Evolutionary conservation across 306 rosid genomes (phyloP), one percentile per base, ranked within the genome.

Genomic region (Calophaca sinica): DNA sequence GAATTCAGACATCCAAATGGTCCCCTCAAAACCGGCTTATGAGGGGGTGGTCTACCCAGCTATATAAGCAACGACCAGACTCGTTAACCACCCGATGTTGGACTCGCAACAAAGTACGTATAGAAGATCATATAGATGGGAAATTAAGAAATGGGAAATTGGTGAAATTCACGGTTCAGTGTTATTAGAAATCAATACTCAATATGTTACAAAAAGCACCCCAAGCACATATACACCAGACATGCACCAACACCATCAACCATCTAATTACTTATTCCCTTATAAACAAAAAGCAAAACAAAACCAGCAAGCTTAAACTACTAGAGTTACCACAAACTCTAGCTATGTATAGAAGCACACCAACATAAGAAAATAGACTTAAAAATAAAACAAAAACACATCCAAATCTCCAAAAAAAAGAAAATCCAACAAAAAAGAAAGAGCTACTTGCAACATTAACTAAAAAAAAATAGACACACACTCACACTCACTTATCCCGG

Each of bases 401-500:
- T 6, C 51, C 9, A 50, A 71, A 9, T 1, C 26, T 6, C 10
- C 9, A 4, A 55, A 14, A 44, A 66, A 50, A n/a, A 4, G 12
- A 53, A 62, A 9, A 3, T 33, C 50, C 4, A 2, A n/a, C 9
- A 12, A 46, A 5, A 32, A 48, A 45, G 12, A 8, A 35, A 45
- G 51, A 62, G 57, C 68, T 54, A 49, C n/a, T 39, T 61, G 29
- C 7, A 38, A 44, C 46, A n/a, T 73, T 0, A 57, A 71, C 32
- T n/a, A n/a, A n/a, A n/a, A 67, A 72, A 42, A 39, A 39, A 62
- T 62, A 51, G 44, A 55, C 51, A 68, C 57, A 51, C 57, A 46
- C 14, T 2, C 51, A 51, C 9, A 51, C 49, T 84, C 82, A 92
- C 73, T 76, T 77, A 52, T 94, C 99, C 54, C 96, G 63, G 41